A percentile compares a stretch with the other conserved stretches of the same genome.
Conservation (phyloP, 768 basidiomycete species). For the Xanthoconium purpureum region DNA sequence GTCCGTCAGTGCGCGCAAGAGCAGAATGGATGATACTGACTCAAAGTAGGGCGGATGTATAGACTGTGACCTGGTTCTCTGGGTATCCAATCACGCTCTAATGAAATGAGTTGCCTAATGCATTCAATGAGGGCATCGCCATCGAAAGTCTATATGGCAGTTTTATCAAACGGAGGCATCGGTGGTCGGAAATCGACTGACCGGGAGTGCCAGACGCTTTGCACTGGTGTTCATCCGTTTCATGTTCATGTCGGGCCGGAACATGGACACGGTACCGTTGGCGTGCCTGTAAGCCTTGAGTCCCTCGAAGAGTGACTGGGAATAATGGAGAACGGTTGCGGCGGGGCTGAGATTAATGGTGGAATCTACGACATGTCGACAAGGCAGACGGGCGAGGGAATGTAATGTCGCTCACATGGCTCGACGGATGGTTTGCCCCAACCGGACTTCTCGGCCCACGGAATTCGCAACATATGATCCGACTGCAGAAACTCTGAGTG, state of each 20-base stretch:
- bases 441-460: slow-evolving; percentile 66
- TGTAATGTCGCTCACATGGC: slow-evolving; percentile 58
- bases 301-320: slow-evolving; percentile 88
- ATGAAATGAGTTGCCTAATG: slow-evolving; percentile 79
- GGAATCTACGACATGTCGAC: slow-evolving; percentile 19
- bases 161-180: slow-evolving; percentile 2
- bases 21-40: slow-evolving; percentile 23
- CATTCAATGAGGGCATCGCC: slow-evolving; percentile 70
- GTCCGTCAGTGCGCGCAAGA: slow-evolving; percentile 1
- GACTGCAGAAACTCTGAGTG: slow-evolving; percentile 43
- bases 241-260: slow-evolving; percentile 98
- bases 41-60: slow-evolving; percentile 84
- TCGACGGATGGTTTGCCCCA: slow-evolving; percentile 83
- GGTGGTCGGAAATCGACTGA: slow-evolving; percentile 31
- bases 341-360: slow-evolving; percentile 26
- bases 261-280: slow-evolving; percentile 72
- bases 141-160: slow-evolving; percentile 60
- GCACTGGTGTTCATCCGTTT: slow-evolving; percentile 90
- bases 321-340: slow-evolving; percentile 87
- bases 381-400: neutral
- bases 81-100: slow-evolving; percentile 92
- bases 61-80: slow-evolving; percentile 83
- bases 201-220: slow-evolving; percentile 70
- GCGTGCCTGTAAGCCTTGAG: slow-evolving; percentile 88
- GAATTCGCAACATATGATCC: slow-evolving; percentile 83